Conservation (phyloP, 108 stramenopile genomes). For the Thalassiosira profunda region DNA sequence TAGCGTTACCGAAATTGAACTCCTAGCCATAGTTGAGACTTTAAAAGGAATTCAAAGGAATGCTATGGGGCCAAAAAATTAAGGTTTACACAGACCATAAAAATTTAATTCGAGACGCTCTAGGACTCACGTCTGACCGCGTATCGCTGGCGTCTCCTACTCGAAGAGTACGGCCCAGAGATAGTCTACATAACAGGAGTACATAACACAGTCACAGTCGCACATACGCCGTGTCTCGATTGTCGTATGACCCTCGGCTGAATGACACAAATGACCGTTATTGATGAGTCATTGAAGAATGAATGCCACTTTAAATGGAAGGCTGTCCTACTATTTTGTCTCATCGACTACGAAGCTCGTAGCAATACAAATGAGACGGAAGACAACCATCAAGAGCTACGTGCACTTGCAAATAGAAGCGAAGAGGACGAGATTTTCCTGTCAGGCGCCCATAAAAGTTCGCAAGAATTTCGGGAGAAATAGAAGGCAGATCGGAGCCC, state of each 20-base stretch:
- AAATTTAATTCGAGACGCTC: constrained; percentile 7
- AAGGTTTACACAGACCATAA: constrained; percentile 6
- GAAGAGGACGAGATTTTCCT: too few relatives aligned
- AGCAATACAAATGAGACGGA: too few relatives aligned
- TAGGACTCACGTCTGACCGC: constrained; percentile 17
- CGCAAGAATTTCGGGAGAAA: too few relatives aligned
- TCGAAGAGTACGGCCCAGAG: constrained; percentile 41
- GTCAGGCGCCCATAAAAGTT: too few relatives aligned
- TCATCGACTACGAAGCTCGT: too few relatives aligned
- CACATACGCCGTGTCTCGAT: neutral
- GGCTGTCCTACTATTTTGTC: too few relatives aligned
- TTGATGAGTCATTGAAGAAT: too few relatives aligned
- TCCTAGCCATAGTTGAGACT: constrained; percentile 47
- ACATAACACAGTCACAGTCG: constrained; percentile 9
- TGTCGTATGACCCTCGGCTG: neutral
- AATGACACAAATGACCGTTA: too few relatives aligned
- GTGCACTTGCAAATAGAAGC: too few relatives aligned
- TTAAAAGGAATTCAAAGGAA: constrained; percentile 40
- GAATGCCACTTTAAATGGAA: too few relatives aligned
- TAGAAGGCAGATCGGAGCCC: too few relatives aligned
- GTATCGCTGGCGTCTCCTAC: constrained; percentile 33
- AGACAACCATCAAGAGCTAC: too few relatives aligned
- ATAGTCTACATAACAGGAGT: constrained; percentile 22
- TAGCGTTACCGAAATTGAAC: constrained; percentile 35
- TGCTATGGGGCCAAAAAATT: constrained; percentile 11